A percentile compares a stretch with the other conserved stretches of the same genome.
Evolutionary conservation across 805 yeast species (phyloP).

Genomic region (Sugiyamaella valdiviana): DNA sequence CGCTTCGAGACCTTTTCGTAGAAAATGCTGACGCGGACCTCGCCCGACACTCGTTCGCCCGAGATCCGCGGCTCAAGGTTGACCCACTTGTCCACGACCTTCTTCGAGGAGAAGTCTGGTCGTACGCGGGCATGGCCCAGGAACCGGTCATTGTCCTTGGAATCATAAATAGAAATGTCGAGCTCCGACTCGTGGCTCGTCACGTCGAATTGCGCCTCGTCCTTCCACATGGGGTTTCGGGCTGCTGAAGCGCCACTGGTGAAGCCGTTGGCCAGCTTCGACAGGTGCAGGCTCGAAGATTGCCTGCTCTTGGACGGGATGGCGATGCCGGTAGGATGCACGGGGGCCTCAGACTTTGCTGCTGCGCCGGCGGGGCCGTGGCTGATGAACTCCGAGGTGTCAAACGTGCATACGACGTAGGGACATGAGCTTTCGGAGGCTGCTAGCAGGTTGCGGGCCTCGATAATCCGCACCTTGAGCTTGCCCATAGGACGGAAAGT

Average conservation of each 20-base stretch:
- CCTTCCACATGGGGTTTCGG: slow-evolving; percentile 81
- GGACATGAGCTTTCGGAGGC: slow-evolving; percentile 59
- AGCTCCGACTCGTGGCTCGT: slow-evolving; percentile 66
- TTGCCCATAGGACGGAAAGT: slow-evolving; percentile 45
- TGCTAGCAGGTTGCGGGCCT: slow-evolving; percentile 65
- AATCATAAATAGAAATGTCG: slow-evolving; percentile 88
- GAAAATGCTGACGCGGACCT: slow-evolving; percentile 66
- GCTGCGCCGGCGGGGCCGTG: slow-evolving; percentile 51
- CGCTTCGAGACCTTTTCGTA: slow-evolving; percentile 64
- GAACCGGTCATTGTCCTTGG: slow-evolving; percentile 71
- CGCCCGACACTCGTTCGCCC: slow-evolving; percentile 74
- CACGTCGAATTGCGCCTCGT: slow-evolving; percentile 88
- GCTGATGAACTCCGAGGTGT: slow-evolving; percentile 56
- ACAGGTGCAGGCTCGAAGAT: slow-evolving; percentile 18
- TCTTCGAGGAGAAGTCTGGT: slow-evolving; percentile 42
- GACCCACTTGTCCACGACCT: slow-evolving; percentile 59
- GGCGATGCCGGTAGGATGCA: slow-evolving; percentile 30
- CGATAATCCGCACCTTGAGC: slow-evolving; percentile 70
- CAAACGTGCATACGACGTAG: slow-evolving; percentile 32
- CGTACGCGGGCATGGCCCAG: slow-evolving; percentile 75
- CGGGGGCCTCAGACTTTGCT: slow-evolving; percentile 10
- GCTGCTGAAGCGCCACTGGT: slow-evolving; percentile 2
- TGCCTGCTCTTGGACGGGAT: slow-evolving; percentile 31
- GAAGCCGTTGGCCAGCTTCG: slow-evolving; percentile 9
- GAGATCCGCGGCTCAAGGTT: slow-evolving; percentile 63